These are phyloP conservation scores for Hymenoscyphus albidus DNA, from an alignment of 2,329 filamentous ascomycete genomes.

Conservation along the genomic window DNA sequence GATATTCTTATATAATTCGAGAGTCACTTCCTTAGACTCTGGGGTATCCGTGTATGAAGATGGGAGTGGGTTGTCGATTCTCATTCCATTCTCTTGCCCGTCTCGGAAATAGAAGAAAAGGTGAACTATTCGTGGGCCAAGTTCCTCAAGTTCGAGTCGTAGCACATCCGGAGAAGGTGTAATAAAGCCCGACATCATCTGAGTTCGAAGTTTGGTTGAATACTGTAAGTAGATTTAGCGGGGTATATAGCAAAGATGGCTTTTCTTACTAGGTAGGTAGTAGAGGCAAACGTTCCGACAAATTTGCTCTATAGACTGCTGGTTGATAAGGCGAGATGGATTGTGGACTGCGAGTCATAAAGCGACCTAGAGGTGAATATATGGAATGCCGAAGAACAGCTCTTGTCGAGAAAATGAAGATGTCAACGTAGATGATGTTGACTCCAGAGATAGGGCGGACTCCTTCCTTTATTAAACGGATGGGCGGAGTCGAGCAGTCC, in stretches of 20 bases:
- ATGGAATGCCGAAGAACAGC: not conserved
- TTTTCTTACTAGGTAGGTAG: too few species aligned
- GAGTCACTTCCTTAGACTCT: not conserved
- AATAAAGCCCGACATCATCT: not conserved
- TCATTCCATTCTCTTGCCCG: not conserved
- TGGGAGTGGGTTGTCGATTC: not conserved
- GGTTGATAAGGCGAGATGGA: not conserved
- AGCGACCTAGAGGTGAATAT: slow-evolving; percentile 32
- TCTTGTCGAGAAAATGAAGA: not conserved
- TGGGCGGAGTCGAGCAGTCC: not conserved
- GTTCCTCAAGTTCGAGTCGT: not conserved
- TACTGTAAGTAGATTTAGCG: too few species aligned
- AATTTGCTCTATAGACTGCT: too few species aligned
- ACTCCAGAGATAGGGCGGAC: not conserved
- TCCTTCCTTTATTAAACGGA: not conserved
- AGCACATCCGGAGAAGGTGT: not conserved
- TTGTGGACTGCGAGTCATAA: not conserved
- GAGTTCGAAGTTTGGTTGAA: too few species aligned
- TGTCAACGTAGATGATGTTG: not conserved
- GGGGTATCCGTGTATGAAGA: not conserved
- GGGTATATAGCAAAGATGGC: too few species aligned
- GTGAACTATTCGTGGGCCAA: not conserved
- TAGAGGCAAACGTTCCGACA: too few species aligned
- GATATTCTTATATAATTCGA: not conserved
- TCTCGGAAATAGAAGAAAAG: not conserved